Base-by-base conservation (phyloP, 176 grass and related monocot species). In the Carex cristatella region DNA sequence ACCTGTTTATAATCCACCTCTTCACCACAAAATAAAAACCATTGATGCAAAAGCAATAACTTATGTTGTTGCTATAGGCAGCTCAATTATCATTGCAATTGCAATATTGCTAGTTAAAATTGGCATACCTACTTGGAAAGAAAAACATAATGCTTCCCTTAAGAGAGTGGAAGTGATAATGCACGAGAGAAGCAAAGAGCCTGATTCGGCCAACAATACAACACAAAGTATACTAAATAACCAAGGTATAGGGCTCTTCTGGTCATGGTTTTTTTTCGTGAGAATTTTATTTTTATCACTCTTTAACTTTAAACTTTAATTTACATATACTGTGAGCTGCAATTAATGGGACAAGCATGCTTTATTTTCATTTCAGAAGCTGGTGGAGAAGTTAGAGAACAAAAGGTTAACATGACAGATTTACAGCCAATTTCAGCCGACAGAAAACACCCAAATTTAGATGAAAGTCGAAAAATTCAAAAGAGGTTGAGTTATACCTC, bases 31-130 rank as follows among this genome's bases (percentile, higher is more conserved):
- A 70, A 69, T 46, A 30, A 90, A 73, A 74, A 69, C 78, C 74
- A 63, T 64, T 58, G 27, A 57, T 54, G 7, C 28, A 40, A 84
- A 87, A 74, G 48, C 86, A 15, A 61, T 90, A 60, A 71, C 62
- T 18, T 84, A 63, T 84, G 64, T 28, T 1, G 51, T 79, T 37
- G 53, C 42, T 49, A 69, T 59, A 48, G 33, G 64, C 44, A 67
- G 71, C 78, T 23, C 83, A 11, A 68, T 90, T 30, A 69, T 79
- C 13, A 60, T 90, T 74, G 37, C 54, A 71, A 81, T 90, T 84
- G 37, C 54, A 64, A 59, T 90, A 57, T 18, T 84, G 80, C 49
- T 65, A 38, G 62, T 80, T 55, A 86, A 61, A 49, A 72, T 89
- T 9, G 80, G 48, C 64, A 63, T 74, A 70, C 68, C 64, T 19